Evolutionary conservation across 306 rosid genomes (phyloP), one percentile per base, ranked within the genome.

Genomic region (Quercus ilex): DNA sequence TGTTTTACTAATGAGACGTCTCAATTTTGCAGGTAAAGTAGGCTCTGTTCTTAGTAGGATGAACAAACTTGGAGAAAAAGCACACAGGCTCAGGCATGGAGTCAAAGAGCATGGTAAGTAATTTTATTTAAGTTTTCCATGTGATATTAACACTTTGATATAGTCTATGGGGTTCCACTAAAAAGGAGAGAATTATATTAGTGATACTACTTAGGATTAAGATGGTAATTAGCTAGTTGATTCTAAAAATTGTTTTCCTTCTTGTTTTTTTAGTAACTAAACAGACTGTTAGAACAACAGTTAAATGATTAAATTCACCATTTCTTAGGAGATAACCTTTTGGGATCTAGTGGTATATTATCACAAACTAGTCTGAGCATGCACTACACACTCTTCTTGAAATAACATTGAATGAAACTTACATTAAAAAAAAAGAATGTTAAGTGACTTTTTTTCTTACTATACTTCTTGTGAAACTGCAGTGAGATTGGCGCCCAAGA

Each of bases 401-500:
- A 26, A 15, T 20, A 31, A n/a, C 9, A 64, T 64, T 30, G 46
- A 31, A 79, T 59, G 77, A 58, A 82, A 43, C 13, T 25, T 49
- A 49, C 10, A 49, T 41, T 8, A 41, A 41, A 41, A 38, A 6
- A 35, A 35, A 6, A 35, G 3, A 41, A 41, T 41, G 46, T 8
- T 41, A 0, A 41, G 46, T 8, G 12, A 41, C 11, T 41, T 41
- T 41, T 13, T 71, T 26, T 58, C 14, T 72, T 56, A 82, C 2
- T 65, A 71, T 49, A 63, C 18, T 78, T 76, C 1, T 6, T 74
- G 76, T 64, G 5, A 60, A 53, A 43, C 76, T 85, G 85, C 93
- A 90, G 97, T 88, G 75, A 89, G 28, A 59, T 68, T 89, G 20
- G 90, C 89, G 19, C 84, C 92, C 65, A 91, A 85, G 81, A 88